Conservation (phyloP, 768 basidiomycete species). For the Arthromyces matolae region DNA sequence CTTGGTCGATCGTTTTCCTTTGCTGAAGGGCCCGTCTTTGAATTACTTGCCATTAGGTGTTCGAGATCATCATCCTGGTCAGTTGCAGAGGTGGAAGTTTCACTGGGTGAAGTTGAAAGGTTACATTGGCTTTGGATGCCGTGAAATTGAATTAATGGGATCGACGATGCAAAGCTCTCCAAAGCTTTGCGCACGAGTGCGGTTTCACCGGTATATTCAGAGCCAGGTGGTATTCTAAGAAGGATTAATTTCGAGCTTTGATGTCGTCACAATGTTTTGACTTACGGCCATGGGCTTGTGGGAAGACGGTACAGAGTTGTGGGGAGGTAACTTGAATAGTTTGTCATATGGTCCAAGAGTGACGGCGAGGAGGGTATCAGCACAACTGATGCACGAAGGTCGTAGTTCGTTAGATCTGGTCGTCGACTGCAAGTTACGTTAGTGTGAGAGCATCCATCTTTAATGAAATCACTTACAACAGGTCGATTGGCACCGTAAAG, state of each 20-base stretch:
- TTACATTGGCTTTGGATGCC: constrained; percentile 20
- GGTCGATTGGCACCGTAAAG: too few species aligned
- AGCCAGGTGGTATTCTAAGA: constrained; percentile 4
- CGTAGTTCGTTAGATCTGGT: constrained; percentile 9
- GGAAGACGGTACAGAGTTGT: constrained; percentile 2
- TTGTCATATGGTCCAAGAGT: constrained; percentile 5
- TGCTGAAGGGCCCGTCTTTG: too few species aligned
- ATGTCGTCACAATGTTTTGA: too few species aligned
- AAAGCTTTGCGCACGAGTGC: not conserved
- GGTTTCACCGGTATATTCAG: not conserved
- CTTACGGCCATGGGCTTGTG: constrained; percentile 12
- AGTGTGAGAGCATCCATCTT: not conserved
- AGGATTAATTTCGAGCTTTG: not conserved
- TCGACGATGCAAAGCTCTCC: constrained; percentile 24
- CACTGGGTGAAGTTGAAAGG: too few species aligned
- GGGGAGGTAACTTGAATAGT: constrained; percentile 12
- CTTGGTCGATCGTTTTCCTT: too few species aligned
- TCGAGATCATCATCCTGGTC: too few species aligned
- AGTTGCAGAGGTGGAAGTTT: too few species aligned
- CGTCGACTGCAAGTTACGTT: not conserved
- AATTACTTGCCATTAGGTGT: too few species aligned
- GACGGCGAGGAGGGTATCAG: constrained; percentile 9
- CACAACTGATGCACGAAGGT: constrained; percentile 10
- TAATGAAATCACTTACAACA: constrained; percentile 13
- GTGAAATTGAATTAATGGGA: constrained; percentile 30